Percentiles rank a stretch among this genome's conserved stretches.
Conservation (phyloP, 23 red algal species). For the Gracilaria vermiculophylla region DNA sequence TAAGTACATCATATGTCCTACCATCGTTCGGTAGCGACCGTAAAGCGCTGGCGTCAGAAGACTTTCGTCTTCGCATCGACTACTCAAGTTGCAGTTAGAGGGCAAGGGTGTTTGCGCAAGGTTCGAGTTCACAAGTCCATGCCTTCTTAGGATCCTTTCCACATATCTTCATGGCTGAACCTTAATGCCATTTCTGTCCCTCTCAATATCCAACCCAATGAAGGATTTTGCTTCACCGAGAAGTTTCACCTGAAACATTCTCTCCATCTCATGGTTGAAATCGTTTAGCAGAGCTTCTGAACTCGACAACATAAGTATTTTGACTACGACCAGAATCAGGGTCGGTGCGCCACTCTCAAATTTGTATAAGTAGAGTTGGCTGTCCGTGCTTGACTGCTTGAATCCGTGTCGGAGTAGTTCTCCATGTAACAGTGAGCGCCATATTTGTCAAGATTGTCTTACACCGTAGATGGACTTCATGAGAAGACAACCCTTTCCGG, state of each 20-base stretch:
- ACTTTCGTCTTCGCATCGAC: background rate
- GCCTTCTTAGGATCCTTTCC: background rate
- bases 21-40: background rate
- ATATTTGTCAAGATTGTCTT: background rate
- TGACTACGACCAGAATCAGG: background rate
- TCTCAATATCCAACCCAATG: background rate
- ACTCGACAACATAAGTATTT: background rate
- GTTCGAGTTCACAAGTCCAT: background rate
- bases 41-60: background rate
- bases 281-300: background rate
- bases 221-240: background rate
- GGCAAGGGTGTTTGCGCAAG: background rate
- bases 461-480: background rate
- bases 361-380: background rate
- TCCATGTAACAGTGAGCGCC: background rate
- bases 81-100: background rate
- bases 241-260: constrained; percentile 8
- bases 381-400: constrained; percentile 20
- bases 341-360: background rate
- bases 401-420: background rate
- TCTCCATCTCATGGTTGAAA: background rate
- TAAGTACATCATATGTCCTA: constrained; percentile 1
- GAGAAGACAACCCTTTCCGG: background rate
- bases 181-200: background rate
- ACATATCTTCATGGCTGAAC: background rate